Conservation (phyloP, 805 yeast species). For the Lipomyces spencermartinsiae region DNA sequence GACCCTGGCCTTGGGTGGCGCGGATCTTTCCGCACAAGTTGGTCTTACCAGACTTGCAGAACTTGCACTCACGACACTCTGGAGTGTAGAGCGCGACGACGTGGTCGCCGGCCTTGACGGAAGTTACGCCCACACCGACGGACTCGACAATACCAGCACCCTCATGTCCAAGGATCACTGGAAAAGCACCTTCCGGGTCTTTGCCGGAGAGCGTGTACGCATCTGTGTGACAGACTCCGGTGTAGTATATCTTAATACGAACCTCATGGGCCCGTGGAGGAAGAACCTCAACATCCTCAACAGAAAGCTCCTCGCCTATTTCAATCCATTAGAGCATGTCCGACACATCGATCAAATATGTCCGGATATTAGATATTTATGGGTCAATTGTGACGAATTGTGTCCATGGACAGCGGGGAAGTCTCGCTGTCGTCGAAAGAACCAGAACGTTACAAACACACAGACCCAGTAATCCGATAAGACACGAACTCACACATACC, state of each 20-base stretch:
- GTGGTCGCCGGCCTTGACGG: conserved; percentile 89
- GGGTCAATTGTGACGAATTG: too few relatives aligned
- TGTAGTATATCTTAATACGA: conserved; percentile 81
- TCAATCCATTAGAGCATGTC: too few relatives aligned
- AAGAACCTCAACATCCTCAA: conserved; percentile 87
- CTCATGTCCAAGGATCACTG: conserved; percentile 92
- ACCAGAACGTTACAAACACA: too few relatives aligned
- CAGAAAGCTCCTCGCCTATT: conserved; percentile 59
- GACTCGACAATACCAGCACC: conserved; percentile 97
- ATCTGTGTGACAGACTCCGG: conserved; percentile 99
- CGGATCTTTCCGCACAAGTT: conserved; percentile 94
- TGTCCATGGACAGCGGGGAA: too few relatives aligned
- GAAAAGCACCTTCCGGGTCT: conserved; percentile 97
- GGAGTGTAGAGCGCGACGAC: conserved; percentile 96
- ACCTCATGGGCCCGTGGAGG: conserved; percentile 98
- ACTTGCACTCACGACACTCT: conserved; percentile 93
- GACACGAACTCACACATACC: conserved; percentile 53
- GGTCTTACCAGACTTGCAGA: conserved; percentile 94
- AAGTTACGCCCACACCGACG: conserved; percentile 91
- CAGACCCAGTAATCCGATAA: too few relatives aligned
- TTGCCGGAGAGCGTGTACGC: conserved; percentile 93
- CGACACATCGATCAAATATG: too few relatives aligned
- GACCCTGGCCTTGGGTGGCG: conserved; percentile 97
- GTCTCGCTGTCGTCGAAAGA: not conserved
- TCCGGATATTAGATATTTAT: too few relatives aligned